Evolutionary conservation across 2,329 filamentous ascomycete species (phyloP).

Genomic region (Chrysoporthe austroafricana): DNA sequence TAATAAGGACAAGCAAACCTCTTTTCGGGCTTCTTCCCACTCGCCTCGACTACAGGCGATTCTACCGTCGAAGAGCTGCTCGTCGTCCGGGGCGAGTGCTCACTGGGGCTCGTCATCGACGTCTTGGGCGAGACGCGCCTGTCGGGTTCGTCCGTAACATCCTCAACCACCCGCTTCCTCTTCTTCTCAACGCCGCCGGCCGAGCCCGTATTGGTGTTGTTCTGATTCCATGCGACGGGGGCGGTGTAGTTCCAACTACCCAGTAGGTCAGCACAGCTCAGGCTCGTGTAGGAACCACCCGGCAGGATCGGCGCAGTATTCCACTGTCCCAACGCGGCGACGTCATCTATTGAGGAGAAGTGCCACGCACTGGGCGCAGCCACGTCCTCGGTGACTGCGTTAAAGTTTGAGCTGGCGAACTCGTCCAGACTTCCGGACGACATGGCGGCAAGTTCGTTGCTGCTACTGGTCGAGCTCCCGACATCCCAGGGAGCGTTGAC

Average conservation of each 20-base stretch:
- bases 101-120: constrained; percentile 6
- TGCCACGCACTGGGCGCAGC: constrained; percentile 17
- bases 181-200: constrained; percentile 16
- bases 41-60: constrained; percentile 20
- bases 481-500: constrained; percentile 14
- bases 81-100: constrained; percentile 15
- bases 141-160: constrained; percentile 9
- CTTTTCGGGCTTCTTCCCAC: constrained; percentile 19
- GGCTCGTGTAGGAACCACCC: constrained; percentile 4
- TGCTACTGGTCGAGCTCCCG: constrained; percentile 18
- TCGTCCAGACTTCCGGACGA: constrained; percentile 21
- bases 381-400: neutral
- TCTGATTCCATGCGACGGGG: constrained; percentile 21
- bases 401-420: constrained; percentile 17
- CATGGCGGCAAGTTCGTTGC: constrained; percentile 7
- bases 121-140: constrained; percentile 27
- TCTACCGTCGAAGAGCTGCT: constrained; percentile 18
- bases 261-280: constrained; percentile 25
- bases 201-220: neutral
- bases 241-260: constrained; percentile 27
- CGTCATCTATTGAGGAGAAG: constrained; percentile 17
- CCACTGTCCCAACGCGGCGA: constrained; percentile 24
- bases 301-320: constrained; percentile 25
- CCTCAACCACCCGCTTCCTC: constrained; percentile 24
- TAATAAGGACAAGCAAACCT: constrained; percentile 30